Percentiles rank a stretch among this genome's conserved stretches.
Evolutionary conservation across 116 monocot species (phyloP).

Genomic region (Papilionanthe hybrid): DNA sequence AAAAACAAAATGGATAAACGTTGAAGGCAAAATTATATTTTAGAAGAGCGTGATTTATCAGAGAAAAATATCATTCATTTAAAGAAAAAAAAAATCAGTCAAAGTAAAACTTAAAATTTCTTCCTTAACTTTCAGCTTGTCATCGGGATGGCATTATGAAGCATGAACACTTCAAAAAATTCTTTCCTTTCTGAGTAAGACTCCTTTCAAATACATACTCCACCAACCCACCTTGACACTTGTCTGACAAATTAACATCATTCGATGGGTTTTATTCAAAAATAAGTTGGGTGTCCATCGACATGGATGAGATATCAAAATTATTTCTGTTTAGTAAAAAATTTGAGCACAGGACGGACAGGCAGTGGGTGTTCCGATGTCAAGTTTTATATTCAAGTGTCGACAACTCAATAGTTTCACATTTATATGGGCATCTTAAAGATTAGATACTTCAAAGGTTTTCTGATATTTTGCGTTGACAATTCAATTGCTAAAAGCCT

Average conservation of each 20-base stretch:
- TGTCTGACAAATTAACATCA: neutral
- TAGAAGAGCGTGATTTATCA: neutral
- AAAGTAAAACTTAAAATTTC: neutral
- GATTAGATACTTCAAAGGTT: too few species aligned
- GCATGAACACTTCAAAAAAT: neutral
- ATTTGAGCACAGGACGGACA: too few species aligned
- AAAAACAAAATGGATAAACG: neutral
- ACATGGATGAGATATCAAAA: too few species aligned
- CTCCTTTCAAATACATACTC: neutral
- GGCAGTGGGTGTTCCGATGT: too few species aligned
- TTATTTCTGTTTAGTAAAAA: too few species aligned
- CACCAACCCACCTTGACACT: neutral
- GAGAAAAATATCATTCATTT: neutral
- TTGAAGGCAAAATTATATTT: neutral
- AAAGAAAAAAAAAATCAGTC: neutral
- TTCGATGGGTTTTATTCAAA: neutral
- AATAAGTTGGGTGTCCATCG: neutral
- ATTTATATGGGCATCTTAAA: too few species aligned
- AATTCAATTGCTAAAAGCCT: too few species aligned
- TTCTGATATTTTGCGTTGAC: too few species aligned
- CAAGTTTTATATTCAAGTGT: too few species aligned
- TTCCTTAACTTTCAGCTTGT: too few species aligned
- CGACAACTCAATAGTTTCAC: too few species aligned
- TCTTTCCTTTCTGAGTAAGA: neutral
- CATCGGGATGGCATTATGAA: neutral